These are phyloP conservation scores for Pseudonectria foliicola DNA, from an alignment of 2,329 filamentous ascomycete species.

Conservation along the genomic window DNA sequence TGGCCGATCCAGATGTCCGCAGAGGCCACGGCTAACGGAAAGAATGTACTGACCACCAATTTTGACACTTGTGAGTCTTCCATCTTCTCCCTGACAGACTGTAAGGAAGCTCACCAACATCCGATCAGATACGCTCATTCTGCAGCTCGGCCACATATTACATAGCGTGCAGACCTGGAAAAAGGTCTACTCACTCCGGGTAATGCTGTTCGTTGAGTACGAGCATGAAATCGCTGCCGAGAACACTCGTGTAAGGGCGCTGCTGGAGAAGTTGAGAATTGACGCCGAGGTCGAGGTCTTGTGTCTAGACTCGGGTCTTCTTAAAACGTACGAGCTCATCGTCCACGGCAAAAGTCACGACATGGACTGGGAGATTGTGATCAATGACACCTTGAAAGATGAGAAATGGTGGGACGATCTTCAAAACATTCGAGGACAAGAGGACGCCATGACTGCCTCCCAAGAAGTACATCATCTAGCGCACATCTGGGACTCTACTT, in stretches of 20 bases:
- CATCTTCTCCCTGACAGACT: neutral
- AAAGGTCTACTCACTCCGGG: constrained; percentile 62
- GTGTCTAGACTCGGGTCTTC: constrained; percentile 66
- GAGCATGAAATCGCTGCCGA: constrained; percentile 79
- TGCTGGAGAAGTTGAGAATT: constrained; percentile 76
- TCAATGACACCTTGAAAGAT: constrained; percentile 59
- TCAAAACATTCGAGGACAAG: constrained; percentile 43
- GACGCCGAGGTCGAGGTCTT: constrained; percentile 74
- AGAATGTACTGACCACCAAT: constrained; percentile 72
- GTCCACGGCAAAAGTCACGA: constrained; percentile 60
- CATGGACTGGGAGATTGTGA: constrained; percentile 49
- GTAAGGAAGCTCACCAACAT: constrained; percentile 7
- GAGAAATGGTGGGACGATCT: constrained; percentile 82
- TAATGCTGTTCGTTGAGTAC: constrained; percentile 85
- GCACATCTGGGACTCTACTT: constrained; percentile 37
- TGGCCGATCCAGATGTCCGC: constrained; percentile 95
- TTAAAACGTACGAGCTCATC: constrained; percentile 70
- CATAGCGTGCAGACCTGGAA: constrained; percentile 78
- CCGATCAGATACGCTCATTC: constrained; percentile 60
- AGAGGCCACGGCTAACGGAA: constrained; percentile 61
- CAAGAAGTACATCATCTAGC: constrained; percentile 38
- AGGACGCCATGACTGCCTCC: constrained; percentile 30
- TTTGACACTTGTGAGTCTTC: constrained; percentile 71
- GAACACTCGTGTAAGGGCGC: constrained; percentile 58
- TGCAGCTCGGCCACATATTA: constrained; percentile 79